A percentile compares a stretch with the other conserved stretches of the same genome.
phyloP scores from a whole-genome alignment of 345 rosid genomes.

The rapeseed (Brassica napus) region DNA sequence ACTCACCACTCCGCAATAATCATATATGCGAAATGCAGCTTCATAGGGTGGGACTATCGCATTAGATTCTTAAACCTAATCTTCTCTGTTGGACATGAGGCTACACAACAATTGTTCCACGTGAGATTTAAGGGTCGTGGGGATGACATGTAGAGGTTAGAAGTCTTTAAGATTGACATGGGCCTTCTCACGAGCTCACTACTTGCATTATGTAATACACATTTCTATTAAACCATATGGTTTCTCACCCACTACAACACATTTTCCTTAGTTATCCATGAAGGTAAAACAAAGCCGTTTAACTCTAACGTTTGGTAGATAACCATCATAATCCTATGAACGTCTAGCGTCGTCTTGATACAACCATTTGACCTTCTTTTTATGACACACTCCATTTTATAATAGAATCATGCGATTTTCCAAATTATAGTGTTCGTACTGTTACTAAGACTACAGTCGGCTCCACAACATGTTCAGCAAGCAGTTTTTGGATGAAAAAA shows the following conservation, averaged over 20 bases:
- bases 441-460: constrained; percentile 9
- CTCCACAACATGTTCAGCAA: constrained; percentile 25
- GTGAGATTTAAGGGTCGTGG: too few relatives aligned
- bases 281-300: neutral
- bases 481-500: neutral
- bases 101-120: neutral
- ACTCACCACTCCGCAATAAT: too few relatives aligned
- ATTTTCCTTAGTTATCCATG: neutral
- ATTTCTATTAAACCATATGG: neutral
- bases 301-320: neutral
- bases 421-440: constrained; percentile 12
- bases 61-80: constrained; percentile 28
- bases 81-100: neutral
- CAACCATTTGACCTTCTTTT: neutral
- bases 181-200: constrained; percentile 5
- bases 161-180: constrained; percentile 12
- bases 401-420: constrained; percentile 2
- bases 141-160: constrained; percentile 1
- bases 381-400: neutral
- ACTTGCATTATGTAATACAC: neutral
- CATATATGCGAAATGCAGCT: too few relatives aligned
- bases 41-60: neutral
- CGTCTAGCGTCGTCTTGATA: neutral
- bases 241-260: neutral
- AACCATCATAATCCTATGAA: neutral